These are phyloP conservation scores for Agaricus blazei DNA, from an alignment of 768 basidiomycete genomes.

Conservation along the genomic window DNA sequence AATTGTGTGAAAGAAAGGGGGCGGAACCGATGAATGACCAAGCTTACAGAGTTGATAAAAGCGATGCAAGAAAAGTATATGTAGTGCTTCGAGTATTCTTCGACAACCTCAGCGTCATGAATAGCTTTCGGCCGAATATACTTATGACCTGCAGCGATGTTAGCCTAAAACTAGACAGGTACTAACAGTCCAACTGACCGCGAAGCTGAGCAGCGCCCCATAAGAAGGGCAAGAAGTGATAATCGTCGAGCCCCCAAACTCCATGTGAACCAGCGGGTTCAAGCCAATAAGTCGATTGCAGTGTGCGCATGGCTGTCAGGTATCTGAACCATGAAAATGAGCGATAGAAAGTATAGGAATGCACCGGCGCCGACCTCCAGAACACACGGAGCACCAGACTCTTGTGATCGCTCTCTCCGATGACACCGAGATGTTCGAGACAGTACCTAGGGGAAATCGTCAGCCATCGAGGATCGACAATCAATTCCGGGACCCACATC, in stretches of 20 bases:
- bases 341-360: not conserved
- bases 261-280: conserved; percentile 99
- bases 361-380: conserved; percentile 59
- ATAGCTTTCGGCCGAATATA: conserved; percentile 90
- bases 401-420: conserved; percentile 59
- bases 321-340: conserved; percentile 58
- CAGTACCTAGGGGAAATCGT: conserved; percentile 56
- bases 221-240: conserved; percentile 91
- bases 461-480: not conserved
- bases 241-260: conserved; percentile 96
- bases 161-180: not conserved
- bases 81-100: conserved; percentile 88
- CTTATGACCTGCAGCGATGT: conserved; percentile 60
- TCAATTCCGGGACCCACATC: conserved; percentile 57
- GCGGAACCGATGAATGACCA: not conserved
- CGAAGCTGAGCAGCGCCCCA: conserved; percentile 80
- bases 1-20: not conserved
- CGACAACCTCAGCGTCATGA: conserved; percentile 85
- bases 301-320: conserved; percentile 71
- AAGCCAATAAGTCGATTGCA: conserved; percentile 95
- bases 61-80: conserved; percentile 96
- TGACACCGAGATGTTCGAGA: conserved; percentile 63
- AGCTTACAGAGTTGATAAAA: conserved; percentile 87
- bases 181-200: conserved; percentile 28
- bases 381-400: conserved; percentile 82